A percentile compares a stretch with the other conserved stretches of the same genome.
Conservation (phyloP, 208 protist genomes). For the Acanthamoeba divionensis region DNA sequence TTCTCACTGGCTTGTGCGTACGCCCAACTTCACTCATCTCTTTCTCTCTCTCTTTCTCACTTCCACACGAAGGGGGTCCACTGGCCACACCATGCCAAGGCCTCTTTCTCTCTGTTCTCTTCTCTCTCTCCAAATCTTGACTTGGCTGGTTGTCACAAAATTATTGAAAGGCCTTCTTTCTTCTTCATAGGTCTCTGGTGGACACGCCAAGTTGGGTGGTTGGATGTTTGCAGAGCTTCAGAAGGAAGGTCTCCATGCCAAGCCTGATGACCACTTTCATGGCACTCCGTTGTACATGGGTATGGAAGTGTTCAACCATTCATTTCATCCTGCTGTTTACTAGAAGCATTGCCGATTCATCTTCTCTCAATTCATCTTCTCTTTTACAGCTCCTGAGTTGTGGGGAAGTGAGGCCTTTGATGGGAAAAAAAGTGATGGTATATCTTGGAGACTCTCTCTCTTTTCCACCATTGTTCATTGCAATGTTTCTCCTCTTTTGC, state of each 20-base stretch:
- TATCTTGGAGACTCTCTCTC: background rate
- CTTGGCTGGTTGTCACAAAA: too few relatives aligned
- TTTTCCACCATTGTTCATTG: background rate
- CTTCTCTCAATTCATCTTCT: background rate
- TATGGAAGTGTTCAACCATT: background rate
- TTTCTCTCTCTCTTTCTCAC: too few relatives aligned
- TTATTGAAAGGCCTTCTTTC: too few relatives aligned
- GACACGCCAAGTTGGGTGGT: background rate
- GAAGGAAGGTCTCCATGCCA: background rate
- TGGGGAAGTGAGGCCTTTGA: background rate
- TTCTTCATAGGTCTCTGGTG: background rate
- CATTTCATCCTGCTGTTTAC: background rate
- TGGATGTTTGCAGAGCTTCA: slow-evolving; percentile 50
- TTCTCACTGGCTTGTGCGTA: slow-evolving; percentile 2
- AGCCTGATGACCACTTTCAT: slow-evolving; percentile 15
- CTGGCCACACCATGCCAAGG: too few relatives aligned
- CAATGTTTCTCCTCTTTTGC: background rate
- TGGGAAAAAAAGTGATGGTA: slow-evolving; percentile 11
- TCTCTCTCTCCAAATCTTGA: too few relatives aligned
- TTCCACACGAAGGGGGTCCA: too few relatives aligned
- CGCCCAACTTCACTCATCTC: too few relatives aligned
- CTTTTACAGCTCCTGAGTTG: background rate
- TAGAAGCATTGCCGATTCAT: background rate
- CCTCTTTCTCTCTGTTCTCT: too few relatives aligned
- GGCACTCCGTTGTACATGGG: slow-evolving; percentile 31